These are phyloP conservation scores for Fusarium bactridioides DNA, from an alignment of 2,329 filamentous ascomycete species.

Conservation along the genomic window DNA sequence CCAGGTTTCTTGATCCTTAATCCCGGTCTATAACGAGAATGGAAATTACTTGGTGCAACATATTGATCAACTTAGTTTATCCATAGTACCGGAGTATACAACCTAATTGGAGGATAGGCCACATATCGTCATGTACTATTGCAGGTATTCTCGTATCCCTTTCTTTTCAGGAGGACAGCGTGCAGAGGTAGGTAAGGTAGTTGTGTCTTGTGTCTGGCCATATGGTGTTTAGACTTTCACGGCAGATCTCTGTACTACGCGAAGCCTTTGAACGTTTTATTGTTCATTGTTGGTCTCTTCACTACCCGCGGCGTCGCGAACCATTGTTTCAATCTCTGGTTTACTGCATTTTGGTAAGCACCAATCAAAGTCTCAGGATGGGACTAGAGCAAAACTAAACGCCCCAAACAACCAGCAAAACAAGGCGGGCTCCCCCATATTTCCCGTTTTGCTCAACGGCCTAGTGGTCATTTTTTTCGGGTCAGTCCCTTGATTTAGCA, in stretches of 20 bases:
- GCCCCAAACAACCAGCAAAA: constrained; percentile 21
- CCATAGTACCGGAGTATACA: constrained; percentile 32
- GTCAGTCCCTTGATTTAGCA: constrained; percentile 11
- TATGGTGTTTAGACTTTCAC: not conserved
- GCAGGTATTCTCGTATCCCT: constrained; percentile 15
- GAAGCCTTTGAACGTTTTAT: not conserved
- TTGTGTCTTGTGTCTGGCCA: not conserved
- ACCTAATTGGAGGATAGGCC: constrained; percentile 29
- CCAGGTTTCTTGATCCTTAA: constrained; percentile 21
- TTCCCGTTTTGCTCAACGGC: constrained; percentile 26
- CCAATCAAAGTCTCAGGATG: constrained; percentile 17
- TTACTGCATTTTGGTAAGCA: not conserved
- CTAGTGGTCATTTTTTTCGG: constrained; percentile 2
- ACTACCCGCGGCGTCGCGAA: constrained; percentile 8
- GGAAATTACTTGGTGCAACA: constrained; percentile 41
- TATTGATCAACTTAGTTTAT: constrained; percentile 22
- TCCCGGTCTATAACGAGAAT: constrained; percentile 32
- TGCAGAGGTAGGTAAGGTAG: not conserved
- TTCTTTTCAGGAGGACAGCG: constrained; percentile 10
- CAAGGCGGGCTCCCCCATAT: constrained; percentile 27
- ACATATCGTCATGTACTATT: constrained; percentile 9
- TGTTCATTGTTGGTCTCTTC: not conserved
- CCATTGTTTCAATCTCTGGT: constrained; percentile 22
- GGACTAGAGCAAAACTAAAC: constrained; percentile 4
- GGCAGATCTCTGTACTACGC: not conserved